These are phyloP conservation scores for Priceomyces carsonii DNA, from an alignment of 805 yeast genomes.

Conservation along the genomic window DNA sequence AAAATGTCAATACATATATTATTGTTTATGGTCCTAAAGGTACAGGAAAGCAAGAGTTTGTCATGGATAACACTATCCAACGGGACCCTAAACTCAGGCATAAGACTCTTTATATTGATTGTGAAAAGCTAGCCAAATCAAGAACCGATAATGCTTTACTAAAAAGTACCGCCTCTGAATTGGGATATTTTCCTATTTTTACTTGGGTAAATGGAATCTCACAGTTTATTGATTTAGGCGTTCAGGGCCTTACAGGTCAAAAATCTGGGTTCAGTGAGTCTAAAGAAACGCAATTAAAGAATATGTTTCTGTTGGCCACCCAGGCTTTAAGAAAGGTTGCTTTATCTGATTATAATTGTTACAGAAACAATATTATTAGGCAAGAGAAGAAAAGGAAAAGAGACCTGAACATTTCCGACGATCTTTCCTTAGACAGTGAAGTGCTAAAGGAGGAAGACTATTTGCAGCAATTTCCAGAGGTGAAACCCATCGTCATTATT, in stretches of 20 bases:
- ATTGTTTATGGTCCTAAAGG: conserved; percentile 93
- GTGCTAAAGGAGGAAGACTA: conserved; percentile 73
- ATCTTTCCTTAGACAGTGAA: conserved; percentile 19
- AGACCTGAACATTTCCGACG: conserved; percentile 1
- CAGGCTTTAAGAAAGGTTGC: conserved; percentile 74
- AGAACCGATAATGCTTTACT: conserved; percentile 73
- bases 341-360: conserved; percentile 28
- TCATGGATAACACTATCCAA: conserved; percentile 63
- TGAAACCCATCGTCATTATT: conserved; percentile 81
- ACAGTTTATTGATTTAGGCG: conserved; percentile 76
- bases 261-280: conserved; percentile 87
- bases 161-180: conserved; percentile 64
- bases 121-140: conserved; percentile 72
- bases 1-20: conserved; percentile 87
- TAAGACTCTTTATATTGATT: conserved; percentile 71
- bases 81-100: conserved; percentile 43
- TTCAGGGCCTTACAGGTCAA: conserved; percentile 91
- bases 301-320: conserved; percentile 70
- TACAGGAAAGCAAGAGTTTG: conserved; percentile 85
- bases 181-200: conserved; percentile 93
- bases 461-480: conserved; percentile 81
- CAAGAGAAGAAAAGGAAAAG: conserved; percentile 18
- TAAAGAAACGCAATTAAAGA: conserved; percentile 77
- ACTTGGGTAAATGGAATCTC: conserved; percentile 87
- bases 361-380: conserved; percentile 21